These are phyloP conservation scores for Chytriomyces sp. DNA, from an alignment of 192 early-diverging fungal genomes.

Conservation along the genomic window DNA sequence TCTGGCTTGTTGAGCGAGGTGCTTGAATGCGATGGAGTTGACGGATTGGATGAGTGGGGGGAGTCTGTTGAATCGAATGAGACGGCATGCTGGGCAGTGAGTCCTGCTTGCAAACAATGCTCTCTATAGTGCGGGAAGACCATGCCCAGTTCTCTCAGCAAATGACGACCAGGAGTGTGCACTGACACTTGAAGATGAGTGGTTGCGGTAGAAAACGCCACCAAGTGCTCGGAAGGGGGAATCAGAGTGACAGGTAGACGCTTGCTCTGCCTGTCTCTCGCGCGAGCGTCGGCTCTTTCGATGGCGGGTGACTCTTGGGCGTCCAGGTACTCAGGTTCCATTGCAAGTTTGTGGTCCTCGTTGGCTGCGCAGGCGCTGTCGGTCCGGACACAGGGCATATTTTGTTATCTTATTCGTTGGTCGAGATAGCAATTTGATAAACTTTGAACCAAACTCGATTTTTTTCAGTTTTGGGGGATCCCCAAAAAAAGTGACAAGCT, in stretches of 20 bases:
- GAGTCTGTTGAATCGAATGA: neutral
- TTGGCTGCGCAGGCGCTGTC: neutral
- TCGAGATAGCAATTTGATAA: neutral
- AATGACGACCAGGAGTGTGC: conserved; percentile 44
- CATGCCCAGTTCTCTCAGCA: conserved; percentile 66
- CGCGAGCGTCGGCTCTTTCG: neutral
- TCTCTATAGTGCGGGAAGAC: conserved; percentile 65
- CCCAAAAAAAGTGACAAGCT: too few species aligned
- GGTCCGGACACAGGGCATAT: neutral
- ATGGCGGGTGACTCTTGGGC: neutral
- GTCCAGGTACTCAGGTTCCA: neutral
- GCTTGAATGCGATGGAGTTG: neutral
- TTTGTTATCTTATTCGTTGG: neutral
- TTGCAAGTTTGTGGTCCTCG: neutral
- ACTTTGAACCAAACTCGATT: too few species aligned
- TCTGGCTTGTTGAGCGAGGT: neutral
- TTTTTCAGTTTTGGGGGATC: too few species aligned
- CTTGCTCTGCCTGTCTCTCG: neutral
- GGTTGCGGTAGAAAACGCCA: neutral
- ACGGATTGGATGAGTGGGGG: neutral
- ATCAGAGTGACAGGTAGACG: neutral
- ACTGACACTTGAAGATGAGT: conserved; percentile 29
- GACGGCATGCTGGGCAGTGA: conserved; percentile 38
- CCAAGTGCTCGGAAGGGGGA: neutral
- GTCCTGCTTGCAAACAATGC: neutral